Evolutionary conservation across 2,329 filamentous ascomycete genomes (phyloP), one percentile per base, ranked within the genome.

Genomic region (Neophaeococcomyces mojaviensis): DNA sequence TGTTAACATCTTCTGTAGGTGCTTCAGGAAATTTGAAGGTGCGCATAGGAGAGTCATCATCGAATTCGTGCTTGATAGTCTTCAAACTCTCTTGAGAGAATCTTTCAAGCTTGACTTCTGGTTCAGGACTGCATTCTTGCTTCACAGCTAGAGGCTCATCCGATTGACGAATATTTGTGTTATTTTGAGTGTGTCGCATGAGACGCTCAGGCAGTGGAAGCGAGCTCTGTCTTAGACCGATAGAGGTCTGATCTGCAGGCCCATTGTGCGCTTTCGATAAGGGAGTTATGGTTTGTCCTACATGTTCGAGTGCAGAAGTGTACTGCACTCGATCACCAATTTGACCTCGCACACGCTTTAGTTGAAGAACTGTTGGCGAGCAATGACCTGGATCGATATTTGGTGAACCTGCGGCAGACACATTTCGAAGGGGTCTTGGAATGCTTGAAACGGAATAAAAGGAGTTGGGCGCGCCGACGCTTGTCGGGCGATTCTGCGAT

Each of bases 331-430:
- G 15, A 22, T 32, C 28, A 16, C 22, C 9, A 10, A 41, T 26
- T 19, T 33, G 39, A n/a, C 37, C 24, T 4, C 20, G 24, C 5
- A 24, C 37, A 10, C 20, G 18, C 26, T 41, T 41, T 16, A 32
- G 26, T 20, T 41, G 39, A 4, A 33, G 12, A 4, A 33, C 28
- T 28, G 31, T 41, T 4, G 28, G 15, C 13, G 26, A 33, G 12
- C 9, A 8, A 15, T 41, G 24, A 31, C 3, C n/a, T 18, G 13
- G 40, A 24, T 49, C 45, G 7, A 45, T 49, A 42, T 51, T 54
- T 12, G 54, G 54, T 20, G 52, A 54, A 7, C 54, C 52, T 40
- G 48, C 39, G 30, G 33, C 46, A 18, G 54, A 51, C 16, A 54
- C 39, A 19, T 12, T 15, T 7, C 28, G 10, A 6, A 8, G 31